Evolutionary conservation across 2,329 filamentous ascomycete genomes (phyloP).

Genomic region (Venturia effusa): DNA sequence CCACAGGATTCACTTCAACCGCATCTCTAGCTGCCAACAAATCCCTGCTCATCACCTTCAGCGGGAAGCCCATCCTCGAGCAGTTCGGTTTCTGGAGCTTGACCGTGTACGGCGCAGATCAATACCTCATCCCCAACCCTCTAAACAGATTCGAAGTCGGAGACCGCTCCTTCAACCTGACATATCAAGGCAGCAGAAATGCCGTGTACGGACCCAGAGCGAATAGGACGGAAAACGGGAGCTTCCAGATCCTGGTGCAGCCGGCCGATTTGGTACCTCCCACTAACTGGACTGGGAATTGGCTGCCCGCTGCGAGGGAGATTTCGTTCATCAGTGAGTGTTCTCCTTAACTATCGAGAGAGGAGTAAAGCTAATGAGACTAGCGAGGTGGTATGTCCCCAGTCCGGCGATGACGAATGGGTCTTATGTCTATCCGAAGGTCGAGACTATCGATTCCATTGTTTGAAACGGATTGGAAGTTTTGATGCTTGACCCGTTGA

Average conservation of each 20-base stretch:
- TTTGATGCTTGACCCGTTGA: too few species aligned
- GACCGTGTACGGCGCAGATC: slow-evolving; percentile 10
- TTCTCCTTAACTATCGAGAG: not conserved
- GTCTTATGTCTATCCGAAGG: not conserved
- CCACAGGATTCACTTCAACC: not conserved
- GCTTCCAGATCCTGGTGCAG: slow-evolving; percentile 12
- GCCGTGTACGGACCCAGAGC: not conserved
- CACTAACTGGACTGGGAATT: not conserved
- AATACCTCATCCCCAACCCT: slow-evolving; percentile 9
- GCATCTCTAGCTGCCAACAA: not conserved
- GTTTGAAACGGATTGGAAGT: not conserved
- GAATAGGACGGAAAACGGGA: not conserved
- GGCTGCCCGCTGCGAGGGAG: not conserved
- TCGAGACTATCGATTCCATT: not conserved
- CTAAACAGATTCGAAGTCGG: slow-evolving; percentile 8
- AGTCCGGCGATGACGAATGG: not conserved
- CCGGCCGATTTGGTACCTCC: not conserved
- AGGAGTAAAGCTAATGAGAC: not conserved
- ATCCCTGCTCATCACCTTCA: slow-evolving; percentile 16
- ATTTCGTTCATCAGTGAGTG: not conserved
- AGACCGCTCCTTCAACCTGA: slow-evolving; percentile 8
- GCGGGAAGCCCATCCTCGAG: slow-evolving; percentile 8
- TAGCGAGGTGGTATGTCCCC: not conserved
- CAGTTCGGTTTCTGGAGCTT: slow-evolving; percentile 9
- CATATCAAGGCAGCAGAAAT: not conserved